Evolutionary conservation across 2,329 filamentous ascomycete species (phyloP).

Genomic region (Phyllosticta ampelicida): DNA sequence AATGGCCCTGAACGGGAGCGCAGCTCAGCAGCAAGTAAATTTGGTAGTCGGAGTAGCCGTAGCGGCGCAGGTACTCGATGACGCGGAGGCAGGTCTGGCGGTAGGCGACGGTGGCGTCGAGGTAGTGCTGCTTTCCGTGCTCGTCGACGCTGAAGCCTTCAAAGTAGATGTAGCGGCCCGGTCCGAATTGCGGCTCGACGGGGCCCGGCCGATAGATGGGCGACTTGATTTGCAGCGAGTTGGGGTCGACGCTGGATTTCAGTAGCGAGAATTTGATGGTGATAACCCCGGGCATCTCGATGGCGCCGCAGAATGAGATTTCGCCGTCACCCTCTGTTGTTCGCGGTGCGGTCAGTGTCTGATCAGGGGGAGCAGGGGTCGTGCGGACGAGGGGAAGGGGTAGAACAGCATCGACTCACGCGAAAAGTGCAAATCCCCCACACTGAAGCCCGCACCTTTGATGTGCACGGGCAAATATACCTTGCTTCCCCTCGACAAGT

Average conservation of each 20-base stretch:
- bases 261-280: slow-evolving; percentile 84
- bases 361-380: not conserved
- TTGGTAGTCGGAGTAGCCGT: slow-evolving; percentile 63
- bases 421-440: slow-evolving; percentile 79
- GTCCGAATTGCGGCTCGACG: slow-evolving; percentile 79
- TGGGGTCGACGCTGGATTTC: slow-evolving; percentile 56
- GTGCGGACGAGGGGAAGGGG: not conserved
- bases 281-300: slow-evolving; percentile 88
- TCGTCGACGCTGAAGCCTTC: slow-evolving; percentile 88
- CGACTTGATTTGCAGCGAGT: slow-evolving; percentile 63
- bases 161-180: slow-evolving; percentile 71
- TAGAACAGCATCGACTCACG: slow-evolving; percentile 33
- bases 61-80: slow-evolving; percentile 70
- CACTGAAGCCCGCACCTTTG: slow-evolving; percentile 74
- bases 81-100: slow-evolving; percentile 66
- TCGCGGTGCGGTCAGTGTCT: not conserved
- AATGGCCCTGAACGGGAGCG: slow-evolving; percentile 76
- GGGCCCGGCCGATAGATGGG: slow-evolving; percentile 81
- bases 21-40: slow-evolving; percentile 77
- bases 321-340: slow-evolving; percentile 68
- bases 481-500: slow-evolving; percentile 65
- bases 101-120: slow-evolving; percentile 80
- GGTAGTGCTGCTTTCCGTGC: slow-evolving; percentile 77
- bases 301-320: slow-evolving; percentile 66
- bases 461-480: slow-evolving; percentile 86